phyloP scores from a whole-genome alignment of 768 basidiomycete genomes.

The Lactarius deliciosus region DNA sequence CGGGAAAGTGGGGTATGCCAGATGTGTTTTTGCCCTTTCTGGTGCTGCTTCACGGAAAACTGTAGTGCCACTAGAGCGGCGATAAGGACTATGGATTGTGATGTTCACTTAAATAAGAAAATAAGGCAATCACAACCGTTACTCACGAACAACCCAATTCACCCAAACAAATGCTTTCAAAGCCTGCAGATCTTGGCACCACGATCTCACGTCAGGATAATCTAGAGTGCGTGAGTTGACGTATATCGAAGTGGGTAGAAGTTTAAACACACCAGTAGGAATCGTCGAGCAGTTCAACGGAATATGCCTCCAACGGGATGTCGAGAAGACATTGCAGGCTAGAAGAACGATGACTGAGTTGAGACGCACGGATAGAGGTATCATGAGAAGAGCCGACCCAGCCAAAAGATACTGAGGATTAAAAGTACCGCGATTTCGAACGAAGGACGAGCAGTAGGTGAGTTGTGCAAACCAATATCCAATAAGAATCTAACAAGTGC shows the following conservation, averaged over 20 bases:
- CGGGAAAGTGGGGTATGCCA: constrained; percentile 52
- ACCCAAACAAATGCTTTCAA: constrained; percentile 61
- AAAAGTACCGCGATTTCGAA: constrained; percentile 49
- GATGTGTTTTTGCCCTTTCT: constrained; percentile 50
- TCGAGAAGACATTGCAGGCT: constrained; percentile 63
- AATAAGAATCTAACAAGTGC: constrained; percentile 41
- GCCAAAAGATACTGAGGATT: constrained; percentile 52
- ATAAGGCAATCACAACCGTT: background rate
- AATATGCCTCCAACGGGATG: constrained; percentile 52
- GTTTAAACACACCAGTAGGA: constrained; percentile 41
- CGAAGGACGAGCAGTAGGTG: constrained; percentile 48
- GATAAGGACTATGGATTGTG: constrained; percentile 41
- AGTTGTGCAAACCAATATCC: constrained; percentile 44
- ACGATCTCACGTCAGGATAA: constrained; percentile 45
- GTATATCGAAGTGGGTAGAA: background rate
- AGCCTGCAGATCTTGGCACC: constrained; percentile 56
- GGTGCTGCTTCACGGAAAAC: constrained; percentile 46
- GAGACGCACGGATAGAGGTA: background rate
- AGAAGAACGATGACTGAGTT: background rate
- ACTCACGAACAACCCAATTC: constrained; percentile 53
- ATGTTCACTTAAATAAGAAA: background rate
- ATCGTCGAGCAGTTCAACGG: constrained; percentile 51
- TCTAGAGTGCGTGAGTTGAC: constrained; percentile 32
- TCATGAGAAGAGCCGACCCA: constrained; percentile 40
- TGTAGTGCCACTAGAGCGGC: constrained; percentile 44